Evolutionary conservation across 176 grass and related monocot species (phyloP).

Genomic region (Pontederia crassipes): DNA sequence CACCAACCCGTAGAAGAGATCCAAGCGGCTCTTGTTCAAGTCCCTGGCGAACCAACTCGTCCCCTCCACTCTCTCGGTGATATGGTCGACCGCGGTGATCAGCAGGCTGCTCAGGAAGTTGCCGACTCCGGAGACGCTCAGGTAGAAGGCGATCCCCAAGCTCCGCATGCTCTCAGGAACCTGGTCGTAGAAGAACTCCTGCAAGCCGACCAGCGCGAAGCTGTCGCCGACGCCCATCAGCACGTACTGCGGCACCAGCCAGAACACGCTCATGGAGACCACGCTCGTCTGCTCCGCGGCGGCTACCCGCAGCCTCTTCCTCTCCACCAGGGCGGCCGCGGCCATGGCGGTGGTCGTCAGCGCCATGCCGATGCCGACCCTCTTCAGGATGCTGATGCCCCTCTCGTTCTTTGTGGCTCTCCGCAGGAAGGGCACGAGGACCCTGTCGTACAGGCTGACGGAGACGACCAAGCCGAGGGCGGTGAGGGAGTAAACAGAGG

Average conservation of each 20-base stretch:
- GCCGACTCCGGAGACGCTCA: conserved; percentile 49
- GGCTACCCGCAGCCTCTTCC: conserved; percentile 15
- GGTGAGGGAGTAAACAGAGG: conserved; percentile 40
- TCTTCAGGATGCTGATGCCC: conserved; percentile 61
- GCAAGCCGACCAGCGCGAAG: conserved; percentile 60
- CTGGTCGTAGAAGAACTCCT: conserved; percentile 89
- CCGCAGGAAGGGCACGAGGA: conserved; percentile 44
- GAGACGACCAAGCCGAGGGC: conserved; percentile 46
- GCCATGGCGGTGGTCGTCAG: conserved; percentile 24
- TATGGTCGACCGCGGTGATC: conserved; percentile 37
- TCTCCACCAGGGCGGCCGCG: conserved; percentile 34
- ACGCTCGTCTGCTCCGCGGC: not conserved
- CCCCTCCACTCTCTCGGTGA: conserved; percentile 17
- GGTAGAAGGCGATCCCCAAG: conserved; percentile 60
- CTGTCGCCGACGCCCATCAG: conserved; percentile 55
- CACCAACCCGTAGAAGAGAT: conserved; percentile 70
- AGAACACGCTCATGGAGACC: conserved; percentile 34
- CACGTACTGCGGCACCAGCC: conserved; percentile 60
- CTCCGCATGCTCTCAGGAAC: conserved; percentile 74
- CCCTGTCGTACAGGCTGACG: conserved; percentile 45
- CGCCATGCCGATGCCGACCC: conserved; percentile 57
- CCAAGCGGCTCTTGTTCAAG: conserved; percentile 46
- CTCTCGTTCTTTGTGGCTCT: conserved; percentile 38
- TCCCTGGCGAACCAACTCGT: conserved; percentile 51
- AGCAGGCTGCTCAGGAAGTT: conserved; percentile 54